Conservation (phyloP, 2,329 filamentous ascomycete species). For the Cladosporium oxysporum region DNA sequence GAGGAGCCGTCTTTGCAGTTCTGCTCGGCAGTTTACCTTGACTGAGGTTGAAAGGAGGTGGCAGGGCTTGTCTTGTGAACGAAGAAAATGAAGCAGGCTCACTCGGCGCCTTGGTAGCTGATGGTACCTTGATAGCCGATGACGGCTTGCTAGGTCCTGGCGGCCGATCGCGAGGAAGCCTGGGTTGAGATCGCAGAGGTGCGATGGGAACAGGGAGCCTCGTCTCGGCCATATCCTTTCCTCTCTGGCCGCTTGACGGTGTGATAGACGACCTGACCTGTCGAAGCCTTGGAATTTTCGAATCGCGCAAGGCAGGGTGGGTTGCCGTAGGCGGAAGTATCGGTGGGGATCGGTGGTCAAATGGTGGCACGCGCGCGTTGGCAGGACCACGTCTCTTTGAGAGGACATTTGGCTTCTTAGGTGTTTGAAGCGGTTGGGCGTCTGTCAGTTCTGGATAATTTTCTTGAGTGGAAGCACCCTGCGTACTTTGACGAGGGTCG, state of each 20-base stretch:
- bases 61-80: not conserved
- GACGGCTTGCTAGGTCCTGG: not conserved
- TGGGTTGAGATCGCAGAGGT: not conserved
- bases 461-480: not conserved
- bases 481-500: not conserved
- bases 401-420: not conserved
- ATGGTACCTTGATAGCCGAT: not conserved
- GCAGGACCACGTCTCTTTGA: not conserved
- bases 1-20: not conserved
- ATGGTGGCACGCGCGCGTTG: not conserved
- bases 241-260: not conserved
- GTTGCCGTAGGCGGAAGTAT: not conserved
- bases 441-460: not conserved
- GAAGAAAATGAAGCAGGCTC: not conserved
- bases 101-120: not conserved
- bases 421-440: not conserved
- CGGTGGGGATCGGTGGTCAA: not conserved
- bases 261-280: not conserved
- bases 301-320: slow-evolving; percentile 4
- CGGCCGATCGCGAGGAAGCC: not conserved
- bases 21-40: not conserved
- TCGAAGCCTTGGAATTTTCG: slow-evolving; percentile 7
- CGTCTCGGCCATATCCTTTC: not conserved
- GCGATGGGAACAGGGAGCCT: not conserved
- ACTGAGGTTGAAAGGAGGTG: not conserved